Percentiles rank a stretch among this genome's conserved stretches.
phyloP scores from a whole-genome alignment of 192 early-diverging fungal species.

The Fimicolochytrium jonesii region DNA sequence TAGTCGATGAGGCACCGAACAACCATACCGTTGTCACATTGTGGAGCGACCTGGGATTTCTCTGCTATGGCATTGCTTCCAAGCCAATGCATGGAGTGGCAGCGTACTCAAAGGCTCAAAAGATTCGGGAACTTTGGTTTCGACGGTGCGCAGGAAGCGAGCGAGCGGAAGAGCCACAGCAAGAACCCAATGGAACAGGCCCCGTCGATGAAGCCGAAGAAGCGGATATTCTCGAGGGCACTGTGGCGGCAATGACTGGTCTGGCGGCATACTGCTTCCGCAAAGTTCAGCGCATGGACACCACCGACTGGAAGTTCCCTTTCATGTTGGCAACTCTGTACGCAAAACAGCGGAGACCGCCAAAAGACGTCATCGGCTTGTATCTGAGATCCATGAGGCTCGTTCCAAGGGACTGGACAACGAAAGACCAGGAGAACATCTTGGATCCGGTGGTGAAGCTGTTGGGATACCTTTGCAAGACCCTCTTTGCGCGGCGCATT shows the following conservation, averaged over 20 bases:
- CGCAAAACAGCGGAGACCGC: slow-evolving; percentile 8
- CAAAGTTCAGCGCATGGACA: slow-evolving; percentile 8
- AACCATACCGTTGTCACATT: slow-evolving; percentile 14
- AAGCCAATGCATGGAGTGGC: slow-evolving; percentile 28
- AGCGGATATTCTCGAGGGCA: neutral
- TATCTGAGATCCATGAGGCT: slow-evolving; percentile 22
- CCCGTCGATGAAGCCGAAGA: neutral
- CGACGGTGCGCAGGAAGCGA: too few relatives aligned
- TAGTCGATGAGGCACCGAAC: slow-evolving; percentile 1
- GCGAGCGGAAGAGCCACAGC: too few relatives aligned
- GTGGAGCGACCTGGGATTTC: slow-evolving; percentile 37
- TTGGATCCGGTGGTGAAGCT: slow-evolving; percentile 60
- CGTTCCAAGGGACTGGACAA: slow-evolving; percentile 32
- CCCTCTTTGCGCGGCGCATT: too few relatives aligned
- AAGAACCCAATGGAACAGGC: neutral
- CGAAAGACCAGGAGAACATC: slow-evolving; percentile 51
- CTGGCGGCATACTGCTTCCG: slow-evolving; percentile 27
- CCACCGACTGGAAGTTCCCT: slow-evolving; percentile 29
- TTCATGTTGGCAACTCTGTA: slow-evolving; percentile 32
- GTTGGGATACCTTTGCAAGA: slow-evolving; percentile 54
- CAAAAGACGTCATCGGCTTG: neutral
- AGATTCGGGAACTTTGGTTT: slow-evolving; percentile 3
- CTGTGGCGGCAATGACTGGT: neutral
- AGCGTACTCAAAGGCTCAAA: neutral
- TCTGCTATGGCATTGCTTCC: slow-evolving; percentile 29